Percentiles rank a stretch among this genome's conserved stretches.
phyloP scores from a whole-genome alignment of 257 asterid species.

The Nicotiana tabacum region DNA sequence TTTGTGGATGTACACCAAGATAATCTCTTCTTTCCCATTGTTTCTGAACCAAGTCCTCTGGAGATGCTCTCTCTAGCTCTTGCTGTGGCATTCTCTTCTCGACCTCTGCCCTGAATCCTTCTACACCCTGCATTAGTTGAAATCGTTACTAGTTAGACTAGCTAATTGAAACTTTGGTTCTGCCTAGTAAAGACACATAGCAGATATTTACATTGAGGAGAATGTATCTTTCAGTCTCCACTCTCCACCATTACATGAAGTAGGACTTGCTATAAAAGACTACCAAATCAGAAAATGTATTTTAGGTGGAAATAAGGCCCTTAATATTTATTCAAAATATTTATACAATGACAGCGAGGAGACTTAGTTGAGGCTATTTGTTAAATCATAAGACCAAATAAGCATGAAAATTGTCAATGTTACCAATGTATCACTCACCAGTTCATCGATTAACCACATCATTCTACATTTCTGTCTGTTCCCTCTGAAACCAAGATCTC shows the following conservation, averaged over 20 bases:
- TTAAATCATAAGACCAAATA: neutral
- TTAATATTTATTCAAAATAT: neutral
- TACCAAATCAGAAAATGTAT: neutral
- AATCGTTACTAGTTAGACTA: neutral
- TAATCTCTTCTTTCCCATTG: slow-evolving; percentile 85
- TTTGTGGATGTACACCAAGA: slow-evolving; percentile 78
- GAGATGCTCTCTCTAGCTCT: slow-evolving; percentile 59
- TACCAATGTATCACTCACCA: slow-evolving; percentile 42
- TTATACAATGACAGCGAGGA: neutral
- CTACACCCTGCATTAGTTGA: slow-evolving; percentile 59
- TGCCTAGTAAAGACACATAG: neutral
- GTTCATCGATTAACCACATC: slow-evolving; percentile 99
- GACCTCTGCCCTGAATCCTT: slow-evolving; percentile 79
- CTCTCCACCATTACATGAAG: slow-evolving; percentile 5
- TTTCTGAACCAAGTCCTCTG: slow-evolving; percentile 59
- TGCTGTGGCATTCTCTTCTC: slow-evolving; percentile 73
- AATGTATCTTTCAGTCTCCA: neutral
- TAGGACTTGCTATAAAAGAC: neutral
- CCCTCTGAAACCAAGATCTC: slow-evolving; percentile 91
- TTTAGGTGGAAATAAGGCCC: neutral
- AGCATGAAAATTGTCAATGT: neutral
- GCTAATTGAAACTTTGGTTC: neutral
- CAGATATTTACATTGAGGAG: neutral
- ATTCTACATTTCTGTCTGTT: slow-evolving; percentile 90
- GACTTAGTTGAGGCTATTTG: neutral